phyloP scores from a whole-genome alignment of 2,329 filamentous ascomycete genomes.

The Fusarium coicis region DNA sequence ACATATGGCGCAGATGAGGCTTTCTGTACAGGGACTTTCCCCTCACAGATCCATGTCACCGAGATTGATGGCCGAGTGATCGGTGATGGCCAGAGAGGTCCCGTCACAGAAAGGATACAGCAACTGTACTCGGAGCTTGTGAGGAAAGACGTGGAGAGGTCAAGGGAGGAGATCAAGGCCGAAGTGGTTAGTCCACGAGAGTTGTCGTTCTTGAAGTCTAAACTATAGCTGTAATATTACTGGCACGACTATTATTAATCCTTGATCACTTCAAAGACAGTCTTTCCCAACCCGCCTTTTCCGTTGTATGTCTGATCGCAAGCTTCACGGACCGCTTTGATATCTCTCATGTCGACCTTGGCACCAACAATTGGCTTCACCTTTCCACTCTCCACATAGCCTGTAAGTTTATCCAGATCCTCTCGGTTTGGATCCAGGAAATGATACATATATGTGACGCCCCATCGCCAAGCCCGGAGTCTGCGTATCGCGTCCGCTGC shows the following conservation, averaged over 20 bases:
- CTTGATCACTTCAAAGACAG: background rate
- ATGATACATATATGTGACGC: background rate
- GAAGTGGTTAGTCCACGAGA: background rate
- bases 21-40: background rate
- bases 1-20: conserved; percentile 1
- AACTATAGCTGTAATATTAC: background rate
- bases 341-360: background rate
- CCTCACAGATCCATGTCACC: background rate
- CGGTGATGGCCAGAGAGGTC: background rate
- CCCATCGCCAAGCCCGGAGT: background rate
- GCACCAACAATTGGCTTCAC: background rate
- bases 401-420: background rate
- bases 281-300: background rate
- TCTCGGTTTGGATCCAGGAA: background rate
- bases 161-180: background rate
- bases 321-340: rapidly evolving
- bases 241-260: rapidly evolving
- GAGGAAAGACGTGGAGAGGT: background rate
- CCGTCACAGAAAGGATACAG: background rate
- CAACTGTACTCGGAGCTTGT: background rate
- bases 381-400: background rate
- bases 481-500: background rate
- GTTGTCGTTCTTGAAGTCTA: background rate
- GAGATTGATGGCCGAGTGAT: background rate
- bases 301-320: background rate